phyloP scores from a whole-genome alignment of 2,329 filamentous ascomycete genomes.

The Eurotiales sp. region DNA sequence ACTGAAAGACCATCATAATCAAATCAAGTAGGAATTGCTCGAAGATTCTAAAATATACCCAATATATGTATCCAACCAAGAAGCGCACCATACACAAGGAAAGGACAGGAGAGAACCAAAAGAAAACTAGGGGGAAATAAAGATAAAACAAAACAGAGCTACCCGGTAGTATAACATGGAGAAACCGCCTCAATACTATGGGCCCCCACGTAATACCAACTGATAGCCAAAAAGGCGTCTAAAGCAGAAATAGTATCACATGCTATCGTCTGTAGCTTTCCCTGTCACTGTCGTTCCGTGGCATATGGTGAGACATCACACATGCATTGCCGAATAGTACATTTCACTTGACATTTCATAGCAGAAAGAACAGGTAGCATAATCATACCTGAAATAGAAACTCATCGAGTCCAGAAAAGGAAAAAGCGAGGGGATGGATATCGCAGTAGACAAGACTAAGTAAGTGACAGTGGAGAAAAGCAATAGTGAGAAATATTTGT shows the following conservation, averaged over 20 bases:
- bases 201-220: neutral
- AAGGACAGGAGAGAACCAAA: conserved; percentile 10
- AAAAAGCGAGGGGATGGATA: conserved; percentile 2
- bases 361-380: conserved; percentile 3
- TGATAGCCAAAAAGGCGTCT: neutral
- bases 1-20: too few species aligned
- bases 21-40: conserved; percentile 12
- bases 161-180: conserved; percentile 9
- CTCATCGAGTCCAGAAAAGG: neutral
- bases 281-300: conserved; percentile 3
- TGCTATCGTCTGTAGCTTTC: neutral
- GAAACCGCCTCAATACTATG: neutral
- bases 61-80: conserved; percentile 15
- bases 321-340: conserved; percentile 6
- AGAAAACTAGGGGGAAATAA: conserved; percentile 9
- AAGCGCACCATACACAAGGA: conserved; percentile 12
- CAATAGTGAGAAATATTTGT: conserved; percentile 8
- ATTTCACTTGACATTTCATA: conserved; percentile 4
- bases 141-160: conserved; percentile 12
- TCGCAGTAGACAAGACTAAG: conserved; percentile 13
- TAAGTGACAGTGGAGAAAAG: conserved; percentile 15
- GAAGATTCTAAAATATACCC: conserved; percentile 16
- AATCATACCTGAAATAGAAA: neutral
- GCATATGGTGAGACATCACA: neutral
- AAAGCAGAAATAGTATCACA: conserved; percentile 4